These are phyloP conservation scores for Tetracladium marchalianum DNA, from an alignment of 495 filamentous ascomycete genomes.

Conservation along the genomic window DNA sequence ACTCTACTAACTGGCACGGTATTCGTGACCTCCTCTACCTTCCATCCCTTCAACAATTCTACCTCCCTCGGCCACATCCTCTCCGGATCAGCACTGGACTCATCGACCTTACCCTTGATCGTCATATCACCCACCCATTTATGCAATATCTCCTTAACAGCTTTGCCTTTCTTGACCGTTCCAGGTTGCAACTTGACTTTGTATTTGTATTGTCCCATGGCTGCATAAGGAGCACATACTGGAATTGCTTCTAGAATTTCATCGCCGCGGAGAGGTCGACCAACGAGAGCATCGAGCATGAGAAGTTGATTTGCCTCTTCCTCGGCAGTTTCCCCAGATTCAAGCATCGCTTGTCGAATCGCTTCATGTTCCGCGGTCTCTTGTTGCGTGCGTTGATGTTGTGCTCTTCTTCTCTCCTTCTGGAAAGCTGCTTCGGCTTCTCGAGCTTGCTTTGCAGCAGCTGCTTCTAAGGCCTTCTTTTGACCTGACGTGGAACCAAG, in stretches of 20 bases:
- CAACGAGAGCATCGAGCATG: slow-evolving; percentile 53
- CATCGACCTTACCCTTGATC: slow-evolving; percentile 48
- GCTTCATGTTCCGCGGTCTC: slow-evolving; percentile 57
- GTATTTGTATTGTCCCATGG: slow-evolving; percentile 72
- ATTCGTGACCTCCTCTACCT: slow-evolving; percentile 73
- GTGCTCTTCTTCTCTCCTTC: slow-evolving; percentile 60
- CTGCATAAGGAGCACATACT: slow-evolving; percentile 82
- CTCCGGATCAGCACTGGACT: slow-evolving; percentile 51
- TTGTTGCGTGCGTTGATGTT: slow-evolving; percentile 62
- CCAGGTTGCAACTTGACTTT: slow-evolving; percentile 90
- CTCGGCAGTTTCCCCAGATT: slow-evolving; percentile 43
- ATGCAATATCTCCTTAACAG: slow-evolving; percentile 75
- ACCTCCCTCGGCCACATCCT: slow-evolving; percentile 72
- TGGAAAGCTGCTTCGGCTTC: slow-evolving; percentile 54
- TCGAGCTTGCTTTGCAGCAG: slow-evolving; percentile 35
- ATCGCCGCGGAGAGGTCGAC: slow-evolving; percentile 68
- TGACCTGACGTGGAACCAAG: slow-evolving; percentile 59
- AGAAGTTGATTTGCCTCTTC: slow-evolving; percentile 45
- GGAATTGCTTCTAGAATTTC: slow-evolving; percentile 85
- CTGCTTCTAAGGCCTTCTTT: slow-evolving; percentile 42
- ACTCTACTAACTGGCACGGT: slow-evolving; percentile 78
- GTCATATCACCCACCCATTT: slow-evolving; percentile 59
- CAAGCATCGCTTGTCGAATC: slow-evolving; percentile 39
- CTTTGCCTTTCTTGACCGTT: slow-evolving; percentile 85
- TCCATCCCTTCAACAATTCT: slow-evolving; percentile 70